These are phyloP conservation scores for Phialocephala sp. DNA, from an alignment of 2,329 filamentous ascomycete species.

Conservation along the genomic window DNA sequence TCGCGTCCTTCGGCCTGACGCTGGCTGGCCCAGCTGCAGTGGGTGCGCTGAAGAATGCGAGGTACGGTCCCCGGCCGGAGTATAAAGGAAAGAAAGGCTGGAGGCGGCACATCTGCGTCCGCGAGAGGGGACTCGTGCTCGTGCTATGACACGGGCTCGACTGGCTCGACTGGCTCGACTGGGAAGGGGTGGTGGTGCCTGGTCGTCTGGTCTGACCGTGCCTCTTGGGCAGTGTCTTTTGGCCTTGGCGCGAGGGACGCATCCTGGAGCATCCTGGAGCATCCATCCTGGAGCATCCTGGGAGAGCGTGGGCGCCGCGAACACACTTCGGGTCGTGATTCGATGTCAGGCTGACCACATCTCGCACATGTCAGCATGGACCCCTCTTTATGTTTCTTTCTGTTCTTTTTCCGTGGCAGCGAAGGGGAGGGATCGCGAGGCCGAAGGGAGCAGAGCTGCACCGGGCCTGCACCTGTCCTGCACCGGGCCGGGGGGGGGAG, in stretches of 20 bases:
- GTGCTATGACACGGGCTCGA: too few species aligned
- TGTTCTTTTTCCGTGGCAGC: too few species aligned
- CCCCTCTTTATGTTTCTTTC: constrained; percentile 3
- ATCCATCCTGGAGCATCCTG: background rate
- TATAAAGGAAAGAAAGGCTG: background rate
- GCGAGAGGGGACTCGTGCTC: background rate
- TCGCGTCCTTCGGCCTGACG: background rate
- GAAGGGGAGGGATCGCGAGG: background rate
- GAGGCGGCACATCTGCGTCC: constrained; percentile 9
- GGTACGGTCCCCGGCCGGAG: constrained; percentile 1
- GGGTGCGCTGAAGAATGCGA: constrained; percentile 5
- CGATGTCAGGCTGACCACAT: background rate
- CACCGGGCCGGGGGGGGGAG: too few species aligned
- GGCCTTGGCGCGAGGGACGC: background rate
- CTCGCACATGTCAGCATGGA: constrained; percentile 8
- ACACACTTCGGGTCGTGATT: background rate
- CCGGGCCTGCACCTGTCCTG: too few species aligned
- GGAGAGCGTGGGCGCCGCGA: background rate
- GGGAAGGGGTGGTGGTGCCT: constrained; percentile 4
- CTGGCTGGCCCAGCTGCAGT: background rate
- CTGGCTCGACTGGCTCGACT: too few species aligned
- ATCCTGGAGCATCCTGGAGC: background rate
- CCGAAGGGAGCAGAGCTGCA: too few species aligned
- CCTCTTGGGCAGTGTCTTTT: constrained; percentile 8
- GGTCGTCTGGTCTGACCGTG: background rate